Percentiles rank a stretch among this genome's conserved stretches.
phyloP scores from a whole-genome alignment of 192 early-diverging fungal species.

The Anaeromyces robustus region DNA sequence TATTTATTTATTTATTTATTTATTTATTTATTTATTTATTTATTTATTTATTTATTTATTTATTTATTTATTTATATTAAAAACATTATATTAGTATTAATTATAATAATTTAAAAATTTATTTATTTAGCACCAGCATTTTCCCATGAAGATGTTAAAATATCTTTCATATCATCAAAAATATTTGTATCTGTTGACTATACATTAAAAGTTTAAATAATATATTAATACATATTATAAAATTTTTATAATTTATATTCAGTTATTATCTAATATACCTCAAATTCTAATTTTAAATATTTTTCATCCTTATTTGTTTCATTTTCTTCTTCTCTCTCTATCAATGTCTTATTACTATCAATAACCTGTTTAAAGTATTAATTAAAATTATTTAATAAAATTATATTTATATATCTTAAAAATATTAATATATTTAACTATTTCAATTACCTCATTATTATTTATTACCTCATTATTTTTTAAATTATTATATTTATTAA shows the following conservation, averaged over 20 bases:
- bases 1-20: not conserved
- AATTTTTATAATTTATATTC: too few relatives aligned
- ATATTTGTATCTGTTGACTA: not conserved
- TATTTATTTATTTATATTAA: not conserved
- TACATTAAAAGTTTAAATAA: not conserved
- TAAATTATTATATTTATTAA: not conserved
- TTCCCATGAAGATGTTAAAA: not conserved
- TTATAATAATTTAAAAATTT: not conserved
- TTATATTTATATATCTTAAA: too few relatives aligned
- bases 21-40: not conserved
- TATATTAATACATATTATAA: not conserved
- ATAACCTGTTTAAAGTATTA: not conserved
- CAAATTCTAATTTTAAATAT: too few relatives aligned
- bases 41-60: not conserved
- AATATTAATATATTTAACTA: too few relatives aligned
- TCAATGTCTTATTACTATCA: not conserved
- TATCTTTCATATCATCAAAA: not conserved
- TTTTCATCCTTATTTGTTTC: too few relatives aligned
- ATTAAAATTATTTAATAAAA: not conserved
- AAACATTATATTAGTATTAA: too few relatives aligned
- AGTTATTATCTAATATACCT: too few relatives aligned
- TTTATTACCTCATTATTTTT: not conserved
- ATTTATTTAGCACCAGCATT: not conserved
- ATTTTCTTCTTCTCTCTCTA: not conserved
- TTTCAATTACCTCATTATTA: too few relatives aligned